Percentiles rank a stretch among this genome's conserved stretches.
These are phyloP conservation scores for Botrytis tulipae DNA, from an alignment of 2,329 filamentous ascomycete genomes.

Conservation along the genomic window DNA sequence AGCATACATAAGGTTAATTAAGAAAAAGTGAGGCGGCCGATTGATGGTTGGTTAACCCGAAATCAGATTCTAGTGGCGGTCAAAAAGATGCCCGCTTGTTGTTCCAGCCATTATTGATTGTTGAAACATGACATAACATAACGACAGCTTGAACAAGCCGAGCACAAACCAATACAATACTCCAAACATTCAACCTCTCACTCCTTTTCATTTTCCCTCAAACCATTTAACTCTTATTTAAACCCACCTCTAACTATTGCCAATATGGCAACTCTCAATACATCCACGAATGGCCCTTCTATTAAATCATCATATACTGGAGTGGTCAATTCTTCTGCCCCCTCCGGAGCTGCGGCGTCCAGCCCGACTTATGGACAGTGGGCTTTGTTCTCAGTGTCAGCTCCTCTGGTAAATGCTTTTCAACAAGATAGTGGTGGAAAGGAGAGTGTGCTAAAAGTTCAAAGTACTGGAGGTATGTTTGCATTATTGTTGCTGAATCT, in stretches of 20 bases:
- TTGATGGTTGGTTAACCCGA: slow-evolving; percentile 3
- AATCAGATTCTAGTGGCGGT: slow-evolving; percentile 8
- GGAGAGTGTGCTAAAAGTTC: slow-evolving; percentile 93
- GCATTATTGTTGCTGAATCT: not conserved
- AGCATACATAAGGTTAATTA: slow-evolving; percentile 1
- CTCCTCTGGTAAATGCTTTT: slow-evolving; percentile 89
- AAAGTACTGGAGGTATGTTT: slow-evolving; percentile 74
- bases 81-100: slow-evolving; percentile 2
- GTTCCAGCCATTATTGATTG: slow-evolving; percentile 8
- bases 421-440: slow-evolving; percentile 77
- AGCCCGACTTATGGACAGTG: slow-evolving; percentile 88
- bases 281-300: slow-evolving; percentile 74
- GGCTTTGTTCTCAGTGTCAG: slow-evolving; percentile 91
- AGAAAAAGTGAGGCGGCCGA: slow-evolving; percentile 17
- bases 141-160: slow-evolving; percentile 16
- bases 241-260: slow-evolving; percentile 5
- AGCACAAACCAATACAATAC: slow-evolving; percentile 15
- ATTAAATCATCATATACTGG: slow-evolving; percentile 82
- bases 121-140: slow-evolving; percentile 12
- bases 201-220: not conserved
- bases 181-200: not conserved
- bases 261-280: slow-evolving; percentile 74
- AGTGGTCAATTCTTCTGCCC: slow-evolving; percentile 59
- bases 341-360: slow-evolving; percentile 55
- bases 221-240: not conserved